Percentiles rank a stretch among this genome's conserved stretches.
Evolutionary conservation across 768 basidiomycete species (phyloP).

Genomic region (Sarcodon aspratus): DNA sequence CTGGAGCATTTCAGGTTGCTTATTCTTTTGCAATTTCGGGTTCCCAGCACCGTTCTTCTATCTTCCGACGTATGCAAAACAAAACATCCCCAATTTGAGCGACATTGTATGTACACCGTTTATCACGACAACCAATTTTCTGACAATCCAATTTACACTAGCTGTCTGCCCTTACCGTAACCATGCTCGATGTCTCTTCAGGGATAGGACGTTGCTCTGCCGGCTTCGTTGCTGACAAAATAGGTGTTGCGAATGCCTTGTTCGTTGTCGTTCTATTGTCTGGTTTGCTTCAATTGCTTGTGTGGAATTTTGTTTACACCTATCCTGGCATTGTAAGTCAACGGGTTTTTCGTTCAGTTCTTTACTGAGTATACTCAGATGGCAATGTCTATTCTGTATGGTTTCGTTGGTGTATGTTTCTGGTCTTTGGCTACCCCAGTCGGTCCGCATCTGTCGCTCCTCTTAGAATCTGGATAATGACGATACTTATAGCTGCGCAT

Average conservation of each 20-base stretch:
- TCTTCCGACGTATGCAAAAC: constrained; percentile 9
- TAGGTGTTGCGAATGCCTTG: constrained; percentile 29
- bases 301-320: constrained; percentile 25
- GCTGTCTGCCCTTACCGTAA: constrained; percentile 8
- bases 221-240: constrained; percentile 24
- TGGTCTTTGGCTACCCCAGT: constrained; percentile 22
- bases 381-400: constrained; percentile 20
- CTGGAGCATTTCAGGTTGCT: constrained; percentile 20
- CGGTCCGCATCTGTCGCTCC: constrained; percentile 13
- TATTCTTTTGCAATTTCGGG: constrained; percentile 16
- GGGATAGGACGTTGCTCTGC: constrained; percentile 17
- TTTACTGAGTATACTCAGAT: constrained; percentile 6
- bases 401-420: constrained; percentile 23
- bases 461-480: not conserved
- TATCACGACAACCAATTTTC: not conserved
- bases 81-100: constrained; percentile 7
- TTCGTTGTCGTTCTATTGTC: constrained; percentile 22
- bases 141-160: not conserved
- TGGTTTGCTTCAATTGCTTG: constrained; percentile 22
- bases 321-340: constrained; percentile 16
- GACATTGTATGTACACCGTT: constrained; percentile 4
- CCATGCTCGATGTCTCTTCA: constrained; percentile 11
- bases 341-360: not conserved
- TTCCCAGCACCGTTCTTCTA: constrained; percentile 10
- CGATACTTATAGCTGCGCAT: constrained; percentile 1